Conservation (phyloP, 495 filamentous ascomycete species). For the Alectoria sarmentosa region DNA sequence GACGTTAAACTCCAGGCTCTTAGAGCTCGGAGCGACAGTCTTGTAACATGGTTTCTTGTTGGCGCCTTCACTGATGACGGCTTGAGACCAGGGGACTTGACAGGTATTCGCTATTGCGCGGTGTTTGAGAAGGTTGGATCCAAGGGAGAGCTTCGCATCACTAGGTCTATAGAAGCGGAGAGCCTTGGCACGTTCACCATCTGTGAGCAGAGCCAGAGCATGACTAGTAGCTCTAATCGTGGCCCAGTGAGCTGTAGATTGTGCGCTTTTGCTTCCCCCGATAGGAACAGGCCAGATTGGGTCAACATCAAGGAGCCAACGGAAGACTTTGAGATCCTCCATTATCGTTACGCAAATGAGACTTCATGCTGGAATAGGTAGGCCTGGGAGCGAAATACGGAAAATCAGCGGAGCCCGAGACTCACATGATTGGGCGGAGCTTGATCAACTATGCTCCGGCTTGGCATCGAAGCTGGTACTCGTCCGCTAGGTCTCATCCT, state of each 20-base stretch:
- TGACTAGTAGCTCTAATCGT: conserved; percentile 39
- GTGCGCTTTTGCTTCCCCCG: conserved; percentile 2
- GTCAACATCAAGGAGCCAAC: conserved; percentile 30
- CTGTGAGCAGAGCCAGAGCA: conserved; percentile 50
- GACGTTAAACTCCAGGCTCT: conserved; percentile 73
- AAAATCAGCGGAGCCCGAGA: too few relatives aligned
- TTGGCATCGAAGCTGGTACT: too few relatives aligned
- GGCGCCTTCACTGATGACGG: conserved; percentile 51
- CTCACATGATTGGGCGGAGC: not conserved
- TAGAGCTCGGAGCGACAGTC: conserved; percentile 30
- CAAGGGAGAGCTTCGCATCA: conserved; percentile 64
- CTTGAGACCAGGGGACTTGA: conserved; percentile 57
- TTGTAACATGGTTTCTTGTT: conserved; percentile 61
- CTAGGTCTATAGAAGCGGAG: conserved; percentile 51
- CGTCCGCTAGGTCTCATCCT: too few relatives aligned
- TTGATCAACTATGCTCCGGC: not conserved
- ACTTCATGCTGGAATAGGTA: too few relatives aligned
- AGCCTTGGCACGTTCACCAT: conserved; percentile 43
- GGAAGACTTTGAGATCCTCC: conserved; percentile 20
- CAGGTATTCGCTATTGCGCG: conserved; percentile 57
- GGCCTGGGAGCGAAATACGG: too few relatives aligned
- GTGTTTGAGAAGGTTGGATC: conserved; percentile 74
- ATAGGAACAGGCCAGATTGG: conserved; percentile 20
- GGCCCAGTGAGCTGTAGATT: conserved; percentile 22
- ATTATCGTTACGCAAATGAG: not conserved